A percentile compares a stretch with the other conserved stretches of the same genome.
Evolutionary conservation across 192 early-diverging fungal species (phyloP).

Genomic region (Geosiphon pyriformis): DNA sequence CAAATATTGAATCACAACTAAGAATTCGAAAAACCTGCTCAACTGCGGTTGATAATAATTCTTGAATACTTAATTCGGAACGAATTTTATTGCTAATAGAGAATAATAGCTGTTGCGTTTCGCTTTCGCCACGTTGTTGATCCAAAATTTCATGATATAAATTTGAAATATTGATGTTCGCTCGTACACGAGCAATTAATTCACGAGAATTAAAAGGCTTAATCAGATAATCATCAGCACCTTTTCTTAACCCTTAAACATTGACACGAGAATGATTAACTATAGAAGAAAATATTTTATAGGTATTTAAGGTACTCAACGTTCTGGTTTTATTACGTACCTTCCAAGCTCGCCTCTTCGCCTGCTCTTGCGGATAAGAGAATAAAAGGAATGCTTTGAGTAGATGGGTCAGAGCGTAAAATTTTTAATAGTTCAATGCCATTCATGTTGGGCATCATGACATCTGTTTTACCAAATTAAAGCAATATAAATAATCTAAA

Average conservation of each 20-base stretch:
- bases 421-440: constrained; percentile 45
- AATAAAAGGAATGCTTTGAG: constrained; percentile 49
- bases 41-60: constrained; percentile 32
- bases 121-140: constrained; percentile 32
- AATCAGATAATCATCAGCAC: constrained; percentile 59
- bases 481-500: constrained; percentile 2
- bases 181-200: constrained; percentile 48
- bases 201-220: constrained; percentile 47
- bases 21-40: constrained; percentile 32
- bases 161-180: constrained; percentile 42
- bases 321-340: constrained; percentile 27
- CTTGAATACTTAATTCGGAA: constrained; percentile 29
- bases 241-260: constrained; percentile 36
- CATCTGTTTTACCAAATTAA: constrained; percentile 27
- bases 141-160: constrained; percentile 39
- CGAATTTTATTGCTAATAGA: constrained; percentile 37
- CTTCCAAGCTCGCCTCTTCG: constrained; percentile 49
- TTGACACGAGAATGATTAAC: neutral
- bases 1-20: constrained; percentile 33
- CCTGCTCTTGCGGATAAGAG: constrained; percentile 50
- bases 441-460: constrained; percentile 60
- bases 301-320: constrained; percentile 4
- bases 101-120: constrained; percentile 39
- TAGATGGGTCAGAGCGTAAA: constrained; percentile 32
- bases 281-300: neutral